Evolutionary conservation across 1,284 basidiomycete species (phyloP), one percentile per base, ranked within the genome.

Genomic region (Mycosarcoma mackinlayi): DNA sequence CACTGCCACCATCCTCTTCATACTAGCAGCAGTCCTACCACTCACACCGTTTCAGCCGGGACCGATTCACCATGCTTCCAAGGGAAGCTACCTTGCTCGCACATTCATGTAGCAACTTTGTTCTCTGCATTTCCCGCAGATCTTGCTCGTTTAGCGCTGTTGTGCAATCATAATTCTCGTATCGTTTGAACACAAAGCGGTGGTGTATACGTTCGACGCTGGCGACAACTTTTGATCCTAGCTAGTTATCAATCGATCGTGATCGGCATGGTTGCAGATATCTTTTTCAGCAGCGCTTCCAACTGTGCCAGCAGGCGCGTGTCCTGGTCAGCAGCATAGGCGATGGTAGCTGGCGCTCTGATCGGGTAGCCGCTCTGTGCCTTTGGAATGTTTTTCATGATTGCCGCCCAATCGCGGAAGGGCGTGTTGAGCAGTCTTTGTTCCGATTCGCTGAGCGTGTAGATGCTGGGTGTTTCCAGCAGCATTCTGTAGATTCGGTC

Each of bases 81-180:
- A 66, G 23, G 62, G 62, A 8, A 60, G 56, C 53, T 66, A 56
- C 16, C 57, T 66, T 6, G 63, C 57, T 21, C 47, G 9, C 19
- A 21, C 16, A 1, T 47, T 33, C 33, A 19, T 16, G 11, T 51
- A 31, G 14, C 14, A 19, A 6, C 49, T 21, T 27, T 16, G 4
- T 4, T 4, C 19, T n/a, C 8, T 9, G 4, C 6, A 18, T 4
- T 8, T n/a, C 16, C 8, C 44, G 2, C n/a, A 11, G 24, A 11
- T 27, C 42, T 5, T 31, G n/a, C n/a, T n/a, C n/a, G n/a, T n/a
- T n/a, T n/a, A n/a, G n/a, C n/a, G n/a, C n/a, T n/a, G n/a, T n/a
- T n/a, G n/a, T n/a, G n/a, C n/a, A n/a, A n/a, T n/a, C n/a, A n/a
- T n/a, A n/a, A n/a, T n/a, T n/a, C n/a, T n/a, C n/a, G n/a, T n/a